Evolutionary conservation across 2,329 filamentous ascomycete genomes (phyloP), one percentile per base, ranked within the genome.

Genomic region (Fonsecaea nubica): DNA sequence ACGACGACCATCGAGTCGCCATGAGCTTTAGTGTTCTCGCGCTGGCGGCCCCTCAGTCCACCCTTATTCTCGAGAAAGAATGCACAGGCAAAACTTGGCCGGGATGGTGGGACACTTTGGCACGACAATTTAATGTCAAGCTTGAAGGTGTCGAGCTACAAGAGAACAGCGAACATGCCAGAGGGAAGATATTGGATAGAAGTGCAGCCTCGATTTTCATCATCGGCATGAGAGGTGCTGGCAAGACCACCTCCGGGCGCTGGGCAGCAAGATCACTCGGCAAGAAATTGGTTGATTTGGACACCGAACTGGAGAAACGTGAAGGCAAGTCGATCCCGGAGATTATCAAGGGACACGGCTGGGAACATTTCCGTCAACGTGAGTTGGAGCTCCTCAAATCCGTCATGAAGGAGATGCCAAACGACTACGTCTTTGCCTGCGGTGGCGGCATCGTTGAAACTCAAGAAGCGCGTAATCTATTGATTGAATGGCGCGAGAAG

Each of bases 71-170:
- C 1, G 95, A 99, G 77, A 90, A 93, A 67, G 93, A 97, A 74
- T 99, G 95, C 76, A 92, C 92, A 2, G 93, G 91, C 48, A 99
- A 99, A 84, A 99, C 95, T 2, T 99, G 95, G 95, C 95, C 95
- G 0, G 95, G 94, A 9, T 99, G 95, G 92, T 99, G 95, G 95
- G 95, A 99, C 78, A 88, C 89, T 18, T 80, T 98, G 63, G 89
- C 89, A 25, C 88, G 91, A 72, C 86, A 87, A 13, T 99, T 97
- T 82, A 84, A 88, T 38, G 91, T 91, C 33, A 80, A 85, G 33
- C 82, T 98, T n/a, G 86, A 89, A 67, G 95, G 95, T 12, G 86
- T 89, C 40, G 92, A 96, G 72, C 73, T 82, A 15, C 76, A 76
- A 45, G 75, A 72, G 62, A 66, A 72, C 5, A 78, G 6, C 72